Base-by-base conservation (phyloP, 306 rosid genomes). In the Prunus padus region DNA sequence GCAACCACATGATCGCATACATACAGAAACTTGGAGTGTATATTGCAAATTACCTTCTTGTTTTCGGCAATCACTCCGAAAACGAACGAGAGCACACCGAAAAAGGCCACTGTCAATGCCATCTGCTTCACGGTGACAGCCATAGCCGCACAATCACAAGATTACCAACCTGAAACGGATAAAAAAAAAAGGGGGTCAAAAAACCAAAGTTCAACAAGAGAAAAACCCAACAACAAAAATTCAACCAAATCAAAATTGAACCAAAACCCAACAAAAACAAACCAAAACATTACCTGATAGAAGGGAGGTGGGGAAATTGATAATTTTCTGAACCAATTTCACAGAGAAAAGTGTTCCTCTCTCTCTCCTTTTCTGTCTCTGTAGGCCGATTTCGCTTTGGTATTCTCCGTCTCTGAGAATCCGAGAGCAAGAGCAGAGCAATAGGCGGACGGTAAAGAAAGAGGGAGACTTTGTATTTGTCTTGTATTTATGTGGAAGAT, bases 21-120 rank as follows among this genome's bases (percentile, higher is more conserved):
- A 47, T 15, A 51, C n/a, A 55, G 26, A 55, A 51, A 18, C 26
- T n/a, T n/a, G 61, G 14, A 50, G 37, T 12, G 3, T 11, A 3
- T 26, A 2, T 9, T 13, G 10, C 2, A 0, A 14, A 42, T 47
- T 75, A 83, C 90, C 88, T 87, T 84, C 71, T 77, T 87, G 61
- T 82, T 84, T 52, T 87, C 90, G 19, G 90, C 90, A 31, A 84
- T 12, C 23, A 84, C 61, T 11, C 86, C 90, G 57, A 87, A 70
- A 18, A 80, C 0, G 69, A 87, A 87, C 15, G 90, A 87, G 15
- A 79, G 22, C 1, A 76, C 37, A 42, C 88, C 90, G 4, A 84
- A 65, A 46, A 50, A 12, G 0, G 73, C 67, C 46, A 87, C 88
- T 54, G 50, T 40, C 30, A 67, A 6, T 31, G 90, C 67, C 88